These are phyloP conservation scores for Phytophthora sp. DNA, from an alignment of 352 stramenopile genomes.

Conservation along the genomic window DNA sequence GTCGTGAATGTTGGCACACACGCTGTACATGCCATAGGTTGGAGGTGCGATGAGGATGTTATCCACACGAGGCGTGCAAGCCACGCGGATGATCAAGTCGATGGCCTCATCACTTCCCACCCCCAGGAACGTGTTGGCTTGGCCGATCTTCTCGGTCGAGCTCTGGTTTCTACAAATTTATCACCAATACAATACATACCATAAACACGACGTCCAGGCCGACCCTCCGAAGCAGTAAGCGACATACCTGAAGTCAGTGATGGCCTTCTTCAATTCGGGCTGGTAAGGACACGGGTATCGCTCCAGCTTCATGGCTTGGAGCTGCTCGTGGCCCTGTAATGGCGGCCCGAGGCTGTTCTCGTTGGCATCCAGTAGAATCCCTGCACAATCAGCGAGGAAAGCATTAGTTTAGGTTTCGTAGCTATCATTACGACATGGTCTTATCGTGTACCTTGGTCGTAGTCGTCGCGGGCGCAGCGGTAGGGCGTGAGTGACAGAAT, in stretches of 20 bases:
- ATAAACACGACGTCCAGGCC: not conserved
- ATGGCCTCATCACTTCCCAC: slow-evolving; percentile 99
- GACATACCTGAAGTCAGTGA: slow-evolving; percentile 80
- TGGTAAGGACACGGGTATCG: slow-evolving; percentile 97
- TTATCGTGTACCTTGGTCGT: slow-evolving; percentile 72
- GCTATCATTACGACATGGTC: not conserved
- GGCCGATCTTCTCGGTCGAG: slow-evolving; percentile 63
- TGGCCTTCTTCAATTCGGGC: slow-evolving; percentile 90
- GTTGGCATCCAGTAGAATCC: slow-evolving; percentile 97
- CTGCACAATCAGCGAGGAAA: slow-evolving; percentile 36
- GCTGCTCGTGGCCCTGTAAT: slow-evolving; percentile 71
- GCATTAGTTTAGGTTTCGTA: not conserved
- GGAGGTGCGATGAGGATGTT: slow-evolving; percentile 97
- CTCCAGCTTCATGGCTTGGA: slow-evolving; percentile 87
- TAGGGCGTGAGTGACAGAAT: slow-evolving; percentile 97
- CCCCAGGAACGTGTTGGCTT: slow-evolving; percentile 97
- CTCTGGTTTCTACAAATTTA: slow-evolving; percentile 49
- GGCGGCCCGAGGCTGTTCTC: slow-evolving; percentile 97
- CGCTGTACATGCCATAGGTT: slow-evolving; percentile 99
- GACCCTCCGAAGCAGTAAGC: slow-evolving; percentile 18
- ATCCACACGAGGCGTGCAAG: slow-evolving; percentile 92
- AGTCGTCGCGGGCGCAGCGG: slow-evolving; percentile 97
- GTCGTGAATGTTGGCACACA: slow-evolving; percentile 98
- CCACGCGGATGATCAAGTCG: slow-evolving; percentile 97
- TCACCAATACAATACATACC: not conserved